A percentile compares a stretch with the other conserved stretches of the same genome.
Conservation (phyloP, 306 rosid species). For the Trifolium pratense region DNA sequence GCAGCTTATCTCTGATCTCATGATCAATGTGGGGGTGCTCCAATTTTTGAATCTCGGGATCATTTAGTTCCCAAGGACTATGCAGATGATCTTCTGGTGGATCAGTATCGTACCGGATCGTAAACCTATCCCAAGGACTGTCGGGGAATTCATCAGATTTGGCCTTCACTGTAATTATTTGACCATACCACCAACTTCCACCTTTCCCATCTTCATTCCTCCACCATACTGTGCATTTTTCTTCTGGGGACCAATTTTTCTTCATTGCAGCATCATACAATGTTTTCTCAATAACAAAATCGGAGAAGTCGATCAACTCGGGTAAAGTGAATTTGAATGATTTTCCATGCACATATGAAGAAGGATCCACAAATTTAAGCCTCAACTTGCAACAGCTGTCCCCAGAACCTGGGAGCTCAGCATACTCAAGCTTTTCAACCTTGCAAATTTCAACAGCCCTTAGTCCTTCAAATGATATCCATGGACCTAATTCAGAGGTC, state of each 20-base stretch:
- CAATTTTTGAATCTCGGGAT: slow-evolving; percentile 55
- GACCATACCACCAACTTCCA: slow-evolving; percentile 82
- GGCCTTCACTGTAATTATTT: slow-evolving; percentile 52
- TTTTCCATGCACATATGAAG: slow-evolving; percentile 52
- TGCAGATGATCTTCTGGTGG: slow-evolving; percentile 55
- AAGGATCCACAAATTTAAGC: slow-evolving; percentile 66
- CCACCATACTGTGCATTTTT: slow-evolving; percentile 89
- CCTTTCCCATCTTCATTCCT: slow-evolving; percentile 57
- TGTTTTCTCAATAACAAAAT: slow-evolving; percentile 82
- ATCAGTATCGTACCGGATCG: slow-evolving; percentile 58
- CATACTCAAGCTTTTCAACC: slow-evolving; percentile 72
- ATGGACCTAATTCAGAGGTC: slow-evolving; percentile 50
- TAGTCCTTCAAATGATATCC: slow-evolving; percentile 53
- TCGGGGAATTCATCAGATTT: slow-evolving; percentile 71
- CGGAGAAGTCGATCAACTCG: slow-evolving; percentile 70
- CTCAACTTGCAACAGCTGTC: slow-evolving; percentile 80
- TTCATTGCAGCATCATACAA: slow-evolving; percentile 70
- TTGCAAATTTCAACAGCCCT: slow-evolving; percentile 73
- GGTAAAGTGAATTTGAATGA: slow-evolving; percentile 66
- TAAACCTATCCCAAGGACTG: slow-evolving; percentile 86
- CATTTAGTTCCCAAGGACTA: slow-evolving; percentile 88
- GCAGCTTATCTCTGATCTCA: slow-evolving; percentile 70
- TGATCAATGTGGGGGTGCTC: slow-evolving; percentile 65
- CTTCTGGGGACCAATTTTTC: slow-evolving; percentile 75
- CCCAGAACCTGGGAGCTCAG: slow-evolving; percentile 72